These are phyloP conservation scores for Orbilia quercus DNA, from an alignment of 2,329 filamentous ascomycete genomes.

Conservation along the genomic window DNA sequence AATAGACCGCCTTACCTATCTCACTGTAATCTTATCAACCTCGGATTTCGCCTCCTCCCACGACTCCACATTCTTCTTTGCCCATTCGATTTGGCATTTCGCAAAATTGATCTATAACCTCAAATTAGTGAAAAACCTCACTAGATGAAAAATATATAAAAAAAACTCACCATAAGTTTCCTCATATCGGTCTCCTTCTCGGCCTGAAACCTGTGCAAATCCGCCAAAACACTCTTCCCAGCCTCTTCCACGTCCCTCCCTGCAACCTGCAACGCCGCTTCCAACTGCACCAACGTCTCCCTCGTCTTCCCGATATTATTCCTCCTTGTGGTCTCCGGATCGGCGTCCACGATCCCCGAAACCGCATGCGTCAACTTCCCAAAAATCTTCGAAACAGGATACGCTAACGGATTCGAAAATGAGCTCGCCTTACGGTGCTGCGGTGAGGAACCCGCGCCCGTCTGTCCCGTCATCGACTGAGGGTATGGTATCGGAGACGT, in stretches of 20 bases:
- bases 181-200: constrained; percentile 96
- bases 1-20: constrained; percentile 45
- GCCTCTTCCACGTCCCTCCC: constrained; percentile 94
- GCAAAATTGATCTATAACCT: constrained; percentile 81
- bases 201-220: constrained; percentile 89
- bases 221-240: constrained; percentile 85
- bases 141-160: constrained; percentile 37
- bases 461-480: constrained; percentile 64
- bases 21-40: constrained; percentile 82
- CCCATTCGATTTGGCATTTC: constrained; percentile 93
- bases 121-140: constrained; percentile 10
- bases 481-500: constrained; percentile 80
- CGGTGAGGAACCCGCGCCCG: constrained; percentile 15
- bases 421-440: constrained; percentile 59
- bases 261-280: constrained; percentile 88
- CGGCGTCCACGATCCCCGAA: constrained; percentile 93
- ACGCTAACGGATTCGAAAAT: constrained; percentile 53
- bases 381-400: constrained; percentile 80
- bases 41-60: constrained; percentile 92
- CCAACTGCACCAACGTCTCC: constrained; percentile 81
- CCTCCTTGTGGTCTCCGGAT: constrained; percentile 89
- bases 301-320: constrained; percentile 96
- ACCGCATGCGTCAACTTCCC: constrained; percentile 94
- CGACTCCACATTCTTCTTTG: constrained; percentile 86
- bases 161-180: constrained; percentile 86